Evolutionary conservation across 192 early-diverging fungal genomes (phyloP).

Genomic region (Backusella mclennaniae): DNA sequence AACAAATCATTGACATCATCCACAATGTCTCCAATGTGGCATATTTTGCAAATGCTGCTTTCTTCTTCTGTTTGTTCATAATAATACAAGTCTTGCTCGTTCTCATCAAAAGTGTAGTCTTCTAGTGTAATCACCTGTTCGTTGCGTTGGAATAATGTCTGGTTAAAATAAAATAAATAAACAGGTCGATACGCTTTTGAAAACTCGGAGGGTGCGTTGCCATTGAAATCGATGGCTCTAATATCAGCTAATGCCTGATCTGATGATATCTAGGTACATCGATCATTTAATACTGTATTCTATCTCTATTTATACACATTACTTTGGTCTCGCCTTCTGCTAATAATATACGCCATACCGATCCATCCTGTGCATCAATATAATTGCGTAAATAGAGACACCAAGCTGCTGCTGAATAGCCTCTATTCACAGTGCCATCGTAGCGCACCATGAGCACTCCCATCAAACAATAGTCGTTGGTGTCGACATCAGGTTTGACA

Average conservation of each 20-base stretch:
- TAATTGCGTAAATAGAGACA: slow-evolving; percentile 12
- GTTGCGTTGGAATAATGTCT: neutral
- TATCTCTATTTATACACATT: neutral
- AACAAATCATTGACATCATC: slow-evolving; percentile 17
- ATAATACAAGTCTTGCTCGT: neutral
- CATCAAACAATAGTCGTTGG: neutral
- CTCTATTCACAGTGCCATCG: neutral
- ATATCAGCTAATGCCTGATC: slow-evolving; percentile 22
- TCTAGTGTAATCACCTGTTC: slow-evolving; percentile 16
- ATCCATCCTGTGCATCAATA: slow-evolving; percentile 1
- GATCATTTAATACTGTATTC: neutral
- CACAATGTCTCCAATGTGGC: slow-evolving; percentile 13
- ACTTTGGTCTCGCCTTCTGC: neutral
- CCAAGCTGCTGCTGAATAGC: neutral
- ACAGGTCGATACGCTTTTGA: neutral
- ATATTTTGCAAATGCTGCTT: slow-evolving; percentile 12
- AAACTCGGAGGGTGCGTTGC: neutral
- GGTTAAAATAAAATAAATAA: slow-evolving; percentile 16
- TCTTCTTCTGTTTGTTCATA: slow-evolving; percentile 5
- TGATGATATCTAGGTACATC: neutral
- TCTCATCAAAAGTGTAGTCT: slow-evolving; percentile 22
- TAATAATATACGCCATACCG: slow-evolving; percentile 5
- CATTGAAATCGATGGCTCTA: neutral
- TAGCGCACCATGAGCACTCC: slow-evolving; percentile 16
- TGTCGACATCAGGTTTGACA: neutral